phyloP scores from a whole-genome alignment of 164 flowering plant species.

The Vitis cinerea region DNA sequence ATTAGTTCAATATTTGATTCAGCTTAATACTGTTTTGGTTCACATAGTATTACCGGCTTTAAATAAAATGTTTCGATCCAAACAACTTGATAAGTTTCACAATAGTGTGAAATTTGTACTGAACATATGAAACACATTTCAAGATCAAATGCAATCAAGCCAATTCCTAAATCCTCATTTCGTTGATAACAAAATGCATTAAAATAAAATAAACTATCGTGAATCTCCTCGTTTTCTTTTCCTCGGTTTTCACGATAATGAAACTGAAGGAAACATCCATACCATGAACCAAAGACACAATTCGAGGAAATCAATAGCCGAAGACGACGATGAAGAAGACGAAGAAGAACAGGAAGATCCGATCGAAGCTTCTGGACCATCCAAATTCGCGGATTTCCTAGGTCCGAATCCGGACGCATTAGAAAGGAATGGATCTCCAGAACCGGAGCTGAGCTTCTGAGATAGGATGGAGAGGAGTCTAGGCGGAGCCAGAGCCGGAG shows the following conservation, averaged over 20 bases:
- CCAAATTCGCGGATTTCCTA: conserved; percentile 14
- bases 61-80: neutral
- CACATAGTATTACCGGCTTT: too few species aligned
- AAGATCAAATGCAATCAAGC: too few species aligned
- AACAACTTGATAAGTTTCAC: too few species aligned
- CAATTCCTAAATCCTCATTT: neutral
- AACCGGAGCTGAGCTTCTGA: conserved; percentile 22
- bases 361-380: conserved; percentile 8
- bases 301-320: conserved; percentile 87
- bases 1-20: too few species aligned
- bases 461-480: conserved; percentile 31
- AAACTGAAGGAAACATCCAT: neutral
- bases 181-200: too few species aligned
- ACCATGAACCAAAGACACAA: conserved; percentile 91
- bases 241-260: neutral
- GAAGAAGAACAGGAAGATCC: conserved; percentile 13
- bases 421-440: conserved; percentile 7
- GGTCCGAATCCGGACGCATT: conserved; percentile 21
- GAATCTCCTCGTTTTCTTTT: neutral
- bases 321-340: conserved; percentile 45
- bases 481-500: conserved; percentile 17
- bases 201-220: too few species aligned
- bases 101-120: neutral
- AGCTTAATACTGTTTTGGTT: too few species aligned
- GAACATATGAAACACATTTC: neutral